phyloP scores from a whole-genome alignment of 176 grass and related monocot genomes.

The Cenchrus fungigraminus region DNA sequence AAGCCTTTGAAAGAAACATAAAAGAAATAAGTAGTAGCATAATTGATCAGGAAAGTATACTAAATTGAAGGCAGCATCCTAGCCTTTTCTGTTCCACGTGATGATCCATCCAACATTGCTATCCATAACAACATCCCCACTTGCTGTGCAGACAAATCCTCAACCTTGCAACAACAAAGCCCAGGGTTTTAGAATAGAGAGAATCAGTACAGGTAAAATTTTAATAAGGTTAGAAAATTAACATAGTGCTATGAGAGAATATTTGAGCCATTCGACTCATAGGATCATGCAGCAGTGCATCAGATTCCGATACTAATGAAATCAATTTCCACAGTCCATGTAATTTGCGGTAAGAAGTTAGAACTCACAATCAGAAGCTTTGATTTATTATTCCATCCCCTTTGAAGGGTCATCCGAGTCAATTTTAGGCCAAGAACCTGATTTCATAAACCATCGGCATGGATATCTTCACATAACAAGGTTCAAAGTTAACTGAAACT shows the following conservation, averaged over 20 bases:
- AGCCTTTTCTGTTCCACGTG: no score
- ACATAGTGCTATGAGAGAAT: background rate
- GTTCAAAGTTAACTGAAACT: background rate
- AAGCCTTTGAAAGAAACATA: no score
- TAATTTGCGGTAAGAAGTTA: background rate
- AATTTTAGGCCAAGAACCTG: slow-evolving; percentile 93
- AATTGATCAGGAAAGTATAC: no score
- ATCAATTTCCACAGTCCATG: background rate
- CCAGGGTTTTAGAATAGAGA: slow-evolving; percentile 26
- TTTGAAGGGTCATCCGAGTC: slow-evolving; percentile 99
- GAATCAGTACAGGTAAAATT: background rate
- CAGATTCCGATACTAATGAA: background rate
- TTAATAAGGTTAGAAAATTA: background rate
- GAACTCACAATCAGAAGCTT: slow-evolving; percentile 95
- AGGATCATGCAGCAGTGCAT: no score
- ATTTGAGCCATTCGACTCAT: background rate
- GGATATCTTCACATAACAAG: background rate
- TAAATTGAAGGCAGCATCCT: no score
- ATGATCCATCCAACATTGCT: no score
- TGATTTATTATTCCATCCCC: slow-evolving; percentile 98
- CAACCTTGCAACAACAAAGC: slow-evolving; percentile 59
- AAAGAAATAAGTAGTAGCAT: no score
- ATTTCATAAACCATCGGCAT: slow-evolving; percentile 40
- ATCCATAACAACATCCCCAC: slow-evolving; percentile 15
- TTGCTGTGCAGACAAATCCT: slow-evolving; percentile 83